Evolutionary conservation across 805 yeast genomes (phyloP), one percentile per base, ranked within the genome.

Genomic region (Kregervanrija delftensis): DNA sequence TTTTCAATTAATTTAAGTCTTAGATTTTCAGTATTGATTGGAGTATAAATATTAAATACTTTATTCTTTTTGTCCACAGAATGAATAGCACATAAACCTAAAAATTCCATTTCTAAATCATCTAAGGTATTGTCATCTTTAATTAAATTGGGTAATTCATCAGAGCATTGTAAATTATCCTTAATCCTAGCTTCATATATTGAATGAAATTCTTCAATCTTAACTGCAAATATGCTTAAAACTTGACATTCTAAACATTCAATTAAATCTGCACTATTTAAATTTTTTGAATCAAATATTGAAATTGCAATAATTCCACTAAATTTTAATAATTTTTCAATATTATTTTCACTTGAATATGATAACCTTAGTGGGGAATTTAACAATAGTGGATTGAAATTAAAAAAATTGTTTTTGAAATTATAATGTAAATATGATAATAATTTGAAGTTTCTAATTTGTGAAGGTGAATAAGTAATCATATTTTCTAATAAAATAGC

Each of bases 1-100:
- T 57, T 57, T 12, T 64, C 53, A 0, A 37, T 32, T 16, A 57
- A 45, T 8, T 38, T 35, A 8, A 51, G 14, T 1, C 57, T 33
- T 2, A 66, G 11, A 1, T 39, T 14, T 0, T 43, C 13, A 1
- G 41, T 35, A 9, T 55, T 49, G 1, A 52, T 40, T 0, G 87
- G 88, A 0, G 83, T 64, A 52, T 84, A 80, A 1, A 87, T 41
- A 46, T 83, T 79, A 37, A 85, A 53, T 12, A 64, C 49, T 9
- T 65, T 55, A 1, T 62, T 55, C 0, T 48, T 45, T 0, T 49
- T 46, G 51, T 81, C 73, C 11, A 86, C 62, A 1, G 91, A 83
- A 56, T 88, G 96, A 0, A 87, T 68, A 40, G 86, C 65, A 1
- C 76, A 79, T 32, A 83, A 60, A 0, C 86, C 82, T 14, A 70